phyloP scores from a whole-genome alignment of 1,284 basidiomycete species.

The Ceratobasidium sp. region DNA sequence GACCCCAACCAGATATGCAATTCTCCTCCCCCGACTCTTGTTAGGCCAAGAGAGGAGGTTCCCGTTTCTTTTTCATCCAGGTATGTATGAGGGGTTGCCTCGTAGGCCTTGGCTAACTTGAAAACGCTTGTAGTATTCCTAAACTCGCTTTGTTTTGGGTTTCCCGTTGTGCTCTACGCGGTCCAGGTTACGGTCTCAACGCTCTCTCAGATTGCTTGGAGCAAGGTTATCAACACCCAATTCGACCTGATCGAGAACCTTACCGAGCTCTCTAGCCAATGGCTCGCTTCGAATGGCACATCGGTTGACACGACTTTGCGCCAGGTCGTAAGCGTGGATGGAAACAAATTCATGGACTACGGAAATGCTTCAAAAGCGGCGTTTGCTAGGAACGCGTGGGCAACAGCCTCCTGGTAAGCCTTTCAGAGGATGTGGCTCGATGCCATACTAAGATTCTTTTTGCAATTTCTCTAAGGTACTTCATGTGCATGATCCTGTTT shows the following conservation, averaged over 20 bases:
- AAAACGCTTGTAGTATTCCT: slow-evolving; percentile 2
- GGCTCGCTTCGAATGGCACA: slow-evolving; percentile 22
- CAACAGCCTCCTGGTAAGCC: slow-evolving; percentile 13
- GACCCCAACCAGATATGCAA: slow-evolving; percentile 4
- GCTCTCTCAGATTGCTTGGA: slow-evolving; percentile 17
- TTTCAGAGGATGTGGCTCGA: too few species aligned
- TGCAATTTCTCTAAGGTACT: slow-evolving; percentile 2
- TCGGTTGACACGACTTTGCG: slow-evolving; percentile 2
- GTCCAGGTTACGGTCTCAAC: slow-evolving; percentile 1
- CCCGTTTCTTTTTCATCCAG: slow-evolving; percentile 3
- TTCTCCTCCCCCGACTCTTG: slow-evolving; percentile 8
- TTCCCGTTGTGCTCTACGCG: slow-evolving; percentile 1
- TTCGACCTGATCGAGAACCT: slow-evolving; percentile 22
- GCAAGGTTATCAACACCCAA: slow-evolving; percentile 12
- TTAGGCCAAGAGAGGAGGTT: slow-evolving; percentile 1
- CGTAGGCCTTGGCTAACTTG: neutral
- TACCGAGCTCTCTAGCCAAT: slow-evolving; percentile 1
- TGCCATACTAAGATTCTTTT: too few species aligned
- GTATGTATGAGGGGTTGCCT: neutral
- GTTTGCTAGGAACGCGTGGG: slow-evolving; percentile 21
- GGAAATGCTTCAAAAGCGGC: neutral
- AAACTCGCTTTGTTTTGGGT: slow-evolving; percentile 15
- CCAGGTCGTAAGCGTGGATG: slow-evolving; percentile 1
- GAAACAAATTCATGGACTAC: neutral
- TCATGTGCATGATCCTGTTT: slow-evolving; percentile 21